These are phyloP conservation scores for Paragyromitra xinjiangensis DNA, from an alignment of 495 filamentous ascomycete genomes.

Conservation along the genomic window DNA sequence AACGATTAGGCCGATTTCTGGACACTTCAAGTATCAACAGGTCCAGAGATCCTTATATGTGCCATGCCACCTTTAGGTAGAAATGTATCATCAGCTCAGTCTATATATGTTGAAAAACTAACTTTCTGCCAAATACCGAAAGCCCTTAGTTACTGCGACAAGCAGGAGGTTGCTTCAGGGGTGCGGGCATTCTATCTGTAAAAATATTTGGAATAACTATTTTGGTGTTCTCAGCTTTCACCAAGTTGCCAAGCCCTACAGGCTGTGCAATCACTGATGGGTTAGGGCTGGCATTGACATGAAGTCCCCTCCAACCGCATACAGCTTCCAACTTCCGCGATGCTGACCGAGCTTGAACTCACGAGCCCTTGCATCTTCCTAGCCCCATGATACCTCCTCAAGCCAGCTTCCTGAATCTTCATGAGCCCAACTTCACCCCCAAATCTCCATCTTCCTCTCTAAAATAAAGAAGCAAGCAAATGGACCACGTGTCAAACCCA, in stretches of 20 bases:
- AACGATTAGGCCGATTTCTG: no score
- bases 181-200: no score
- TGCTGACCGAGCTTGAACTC: neutral
- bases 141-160: no score
- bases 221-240: neutral
- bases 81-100: no score
- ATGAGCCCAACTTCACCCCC: constrained; percentile 12
- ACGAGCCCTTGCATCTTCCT: neutral
- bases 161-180: no score
- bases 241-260: neutral
- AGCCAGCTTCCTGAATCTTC: neutral
- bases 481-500: constrained; percentile 8
- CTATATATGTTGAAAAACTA: no score
- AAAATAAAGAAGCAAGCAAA: constrained; percentile 8
- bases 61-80: no score
- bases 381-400: neutral
- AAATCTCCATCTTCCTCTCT: constrained; percentile 1
- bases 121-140: no score
- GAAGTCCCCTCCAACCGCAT: neutral
- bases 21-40: no score
- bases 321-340: constrained; percentile 5
- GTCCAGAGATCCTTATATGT: no score
- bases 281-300: neutral
- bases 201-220: no score
- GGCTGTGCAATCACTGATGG: neutral